These are phyloP conservation scores for Vanrija humicola DNA, from an alignment of 1,284 basidiomycete genomes.

Conservation along the genomic window DNA sequence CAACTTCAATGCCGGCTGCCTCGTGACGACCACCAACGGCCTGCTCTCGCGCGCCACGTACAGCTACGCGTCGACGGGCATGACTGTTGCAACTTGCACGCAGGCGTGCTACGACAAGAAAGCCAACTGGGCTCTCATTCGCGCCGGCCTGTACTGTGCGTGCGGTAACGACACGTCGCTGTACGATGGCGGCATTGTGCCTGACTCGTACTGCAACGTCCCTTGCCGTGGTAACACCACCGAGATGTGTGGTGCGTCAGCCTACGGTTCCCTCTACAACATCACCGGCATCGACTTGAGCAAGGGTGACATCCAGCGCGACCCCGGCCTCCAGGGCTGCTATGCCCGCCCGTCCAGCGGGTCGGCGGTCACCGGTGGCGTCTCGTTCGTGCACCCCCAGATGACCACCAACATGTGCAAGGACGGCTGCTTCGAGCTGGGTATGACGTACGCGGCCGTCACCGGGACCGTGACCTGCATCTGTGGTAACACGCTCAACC, in stretches of 20 bases:
- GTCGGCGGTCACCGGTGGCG: not conserved
- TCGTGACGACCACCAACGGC: conserved; percentile 27
- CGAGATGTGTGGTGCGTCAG: not conserved
- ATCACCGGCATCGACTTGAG: not conserved
- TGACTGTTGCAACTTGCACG: conserved; percentile 22
- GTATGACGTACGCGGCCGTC: conserved; percentile 7
- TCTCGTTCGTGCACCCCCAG: not conserved
- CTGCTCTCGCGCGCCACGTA: conserved; percentile 8
- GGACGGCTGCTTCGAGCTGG: conserved; percentile 10
- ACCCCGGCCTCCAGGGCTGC: not conserved
- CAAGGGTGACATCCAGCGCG: not conserved
- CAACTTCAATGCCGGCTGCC: conserved; percentile 14
- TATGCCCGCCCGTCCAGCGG: conserved; percentile 1
- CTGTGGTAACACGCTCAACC: conserved; percentile 6
- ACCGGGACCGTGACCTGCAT: conserved; percentile 9
- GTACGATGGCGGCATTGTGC: not conserved
- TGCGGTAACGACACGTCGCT: conserved; percentile 1
- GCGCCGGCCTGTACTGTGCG: not conserved
- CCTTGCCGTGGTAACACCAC: conserved; percentile 10
- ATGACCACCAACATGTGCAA: conserved; percentile 9
- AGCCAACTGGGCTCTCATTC: not conserved
- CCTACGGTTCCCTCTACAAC: conserved; percentile 9
- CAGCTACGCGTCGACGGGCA: conserved; percentile 14
- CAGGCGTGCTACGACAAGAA: conserved; percentile 11
- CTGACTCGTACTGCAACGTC: conserved; percentile 9